Conservation (phyloP, 805 yeast species). For the Sugiyamaella smithiae region DNA sequence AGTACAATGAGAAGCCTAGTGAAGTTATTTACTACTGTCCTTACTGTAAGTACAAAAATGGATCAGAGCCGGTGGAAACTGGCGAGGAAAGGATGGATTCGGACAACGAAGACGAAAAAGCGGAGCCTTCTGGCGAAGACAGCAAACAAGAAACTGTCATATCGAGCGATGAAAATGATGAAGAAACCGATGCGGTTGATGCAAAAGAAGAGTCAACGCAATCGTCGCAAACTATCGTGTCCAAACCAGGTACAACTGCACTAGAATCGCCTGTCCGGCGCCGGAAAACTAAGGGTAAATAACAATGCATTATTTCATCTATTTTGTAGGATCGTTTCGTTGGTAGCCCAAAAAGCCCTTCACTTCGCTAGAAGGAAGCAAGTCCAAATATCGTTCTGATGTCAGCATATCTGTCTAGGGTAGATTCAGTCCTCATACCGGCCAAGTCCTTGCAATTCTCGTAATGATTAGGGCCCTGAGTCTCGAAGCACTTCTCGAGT, state of each 20-base stretch:
- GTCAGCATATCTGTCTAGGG: no score
- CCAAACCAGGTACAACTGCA: not conserved
- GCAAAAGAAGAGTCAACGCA: not conserved
- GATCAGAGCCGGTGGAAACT: constrained; percentile 3
- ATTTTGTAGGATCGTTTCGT: constrained; percentile 81
- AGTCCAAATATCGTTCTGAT: constrained; percentile 55
- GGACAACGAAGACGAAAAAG: not conserved
- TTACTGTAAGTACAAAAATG: constrained; percentile 39
- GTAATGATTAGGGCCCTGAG: constrained; percentile 62
- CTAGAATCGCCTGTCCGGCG: not conserved
- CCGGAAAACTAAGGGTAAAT: not conserved
- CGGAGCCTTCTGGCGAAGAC: not conserved
- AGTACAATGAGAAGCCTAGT: constrained; percentile 57
- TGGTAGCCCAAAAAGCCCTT: constrained; percentile 82
- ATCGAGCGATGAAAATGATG: not conserved
- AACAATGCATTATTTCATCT: constrained; percentile 17
- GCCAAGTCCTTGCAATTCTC: constrained; percentile 81
- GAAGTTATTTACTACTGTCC: constrained; percentile 62
- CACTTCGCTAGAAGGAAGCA: constrained; percentile 66
- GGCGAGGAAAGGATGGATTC: not conserved
- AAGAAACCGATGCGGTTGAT: not conserved
- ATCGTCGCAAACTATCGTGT: not conserved
- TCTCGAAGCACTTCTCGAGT: constrained; percentile 63
- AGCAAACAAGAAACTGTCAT: not conserved
- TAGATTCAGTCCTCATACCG: constrained; percentile 47